Conservation (phyloP, 73 alveolate species). For the Paramecium tetraurelia region DNA sequence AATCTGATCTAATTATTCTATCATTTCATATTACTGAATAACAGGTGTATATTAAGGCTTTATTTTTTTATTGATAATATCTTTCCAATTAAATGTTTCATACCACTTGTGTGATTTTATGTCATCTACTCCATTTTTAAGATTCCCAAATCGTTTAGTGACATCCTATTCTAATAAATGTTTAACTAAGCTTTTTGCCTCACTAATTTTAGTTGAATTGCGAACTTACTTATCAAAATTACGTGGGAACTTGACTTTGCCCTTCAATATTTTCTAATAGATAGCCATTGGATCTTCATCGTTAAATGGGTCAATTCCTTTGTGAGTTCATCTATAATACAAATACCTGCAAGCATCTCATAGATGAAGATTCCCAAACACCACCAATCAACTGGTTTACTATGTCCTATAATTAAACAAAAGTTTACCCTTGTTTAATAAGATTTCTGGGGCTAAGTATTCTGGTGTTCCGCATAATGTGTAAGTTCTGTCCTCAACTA, state of each 20-base stretch:
- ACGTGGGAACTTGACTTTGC: conserved; percentile 88
- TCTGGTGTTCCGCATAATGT: conserved; percentile 99
- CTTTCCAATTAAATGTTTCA: conserved; percentile 68
- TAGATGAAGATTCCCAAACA: conserved; percentile 92
- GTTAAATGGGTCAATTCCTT: conserved; percentile 85
- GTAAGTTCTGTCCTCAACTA: conserved; percentile 96
- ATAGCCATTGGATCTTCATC: conserved; percentile 98
- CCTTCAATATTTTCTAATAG: conserved; percentile 88
- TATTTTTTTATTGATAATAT: conserved; percentile 71
- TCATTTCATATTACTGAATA: conserved; percentile 37
- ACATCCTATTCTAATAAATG: conserved; percentile 87
- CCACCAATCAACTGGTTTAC: conserved; percentile 99
- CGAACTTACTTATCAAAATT: conserved; percentile 71
- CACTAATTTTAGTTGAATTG: conserved; percentile 4
- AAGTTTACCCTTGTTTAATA: conserved; percentile 74
- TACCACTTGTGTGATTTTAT: conserved; percentile 90
- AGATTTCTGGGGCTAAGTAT: conserved; percentile 97
- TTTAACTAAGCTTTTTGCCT: conserved; percentile 80
- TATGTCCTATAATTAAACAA: conserved; percentile 80
- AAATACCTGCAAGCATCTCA: conserved; percentile 92
- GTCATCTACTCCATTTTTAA: conserved; percentile 87
- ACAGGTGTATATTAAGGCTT: conserved; percentile 87
- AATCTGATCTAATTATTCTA: conserved; percentile 52
- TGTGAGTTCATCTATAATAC: conserved; percentile 59
- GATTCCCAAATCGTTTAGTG: conserved; percentile 86